Conservation (phyloP, 495 filamentous ascomycete genomes). For the Hamigera avellanea region DNA sequence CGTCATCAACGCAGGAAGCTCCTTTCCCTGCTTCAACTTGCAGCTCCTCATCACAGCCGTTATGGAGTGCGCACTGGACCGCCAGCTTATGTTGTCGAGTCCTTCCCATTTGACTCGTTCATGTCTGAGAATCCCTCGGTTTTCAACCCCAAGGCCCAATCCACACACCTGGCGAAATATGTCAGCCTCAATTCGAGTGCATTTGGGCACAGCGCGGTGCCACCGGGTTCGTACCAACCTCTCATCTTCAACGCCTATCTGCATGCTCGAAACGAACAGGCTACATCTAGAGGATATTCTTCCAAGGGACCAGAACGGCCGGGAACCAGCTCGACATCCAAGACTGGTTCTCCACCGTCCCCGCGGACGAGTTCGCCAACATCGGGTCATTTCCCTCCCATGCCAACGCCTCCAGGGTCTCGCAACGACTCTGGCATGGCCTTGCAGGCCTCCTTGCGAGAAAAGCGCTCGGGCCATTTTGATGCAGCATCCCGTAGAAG, state of each 20-base stretch:
- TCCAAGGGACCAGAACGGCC: slow-evolving; percentile 60
- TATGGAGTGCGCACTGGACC: slow-evolving; percentile 80
- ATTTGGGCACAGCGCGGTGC: slow-evolving; percentile 57
- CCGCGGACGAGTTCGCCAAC: slow-evolving; percentile 65
- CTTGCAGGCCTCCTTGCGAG: slow-evolving; percentile 69
- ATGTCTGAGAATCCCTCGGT: slow-evolving; percentile 74
- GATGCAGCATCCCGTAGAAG: slow-evolving; percentile 75
- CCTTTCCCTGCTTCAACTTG: slow-evolving; percentile 72
- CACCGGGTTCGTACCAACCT: slow-evolving; percentile 32
- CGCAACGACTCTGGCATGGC: slow-evolving; percentile 79
- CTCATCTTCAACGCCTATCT: slow-evolving; percentile 86
- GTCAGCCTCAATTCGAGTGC: slow-evolving; percentile 78
- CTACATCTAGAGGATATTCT: slow-evolving; percentile 28
- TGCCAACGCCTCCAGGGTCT: slow-evolving; percentile 65
- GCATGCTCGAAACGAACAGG: slow-evolving; percentile 55
- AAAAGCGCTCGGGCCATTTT: slow-evolving; percentile 93
- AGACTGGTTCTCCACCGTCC: slow-evolving; percentile 65
- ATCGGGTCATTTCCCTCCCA: slow-evolving; percentile 64
- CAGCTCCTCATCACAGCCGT: slow-evolving; percentile 79
- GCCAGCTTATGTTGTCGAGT: slow-evolving; percentile 86
- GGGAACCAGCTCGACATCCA: slow-evolving; percentile 65
- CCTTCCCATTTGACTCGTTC: slow-evolving; percentile 81
- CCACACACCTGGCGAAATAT: slow-evolving; percentile 68
- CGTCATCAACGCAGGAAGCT: slow-evolving; percentile 86
- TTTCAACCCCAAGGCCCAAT: slow-evolving; percentile 56